Evolutionary conservation across 2,329 filamentous ascomycete genomes (phyloP).

Genomic region (Apiospora phragmitis): DNA sequence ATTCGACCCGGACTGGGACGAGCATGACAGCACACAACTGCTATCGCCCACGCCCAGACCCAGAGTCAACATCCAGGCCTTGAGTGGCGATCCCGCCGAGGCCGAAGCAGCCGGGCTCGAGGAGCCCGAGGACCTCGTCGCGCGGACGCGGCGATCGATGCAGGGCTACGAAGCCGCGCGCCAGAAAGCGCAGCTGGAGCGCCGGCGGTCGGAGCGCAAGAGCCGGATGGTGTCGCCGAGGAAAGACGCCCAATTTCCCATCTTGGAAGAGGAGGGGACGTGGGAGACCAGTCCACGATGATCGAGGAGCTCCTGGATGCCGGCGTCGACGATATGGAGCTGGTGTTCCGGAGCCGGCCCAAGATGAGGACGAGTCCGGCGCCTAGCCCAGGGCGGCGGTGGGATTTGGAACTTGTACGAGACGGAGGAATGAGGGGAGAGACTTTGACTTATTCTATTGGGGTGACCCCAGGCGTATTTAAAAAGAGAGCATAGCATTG

Average conservation of each 20-base stretch:
- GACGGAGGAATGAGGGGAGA: not conserved
- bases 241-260: slow-evolving; percentile 49
- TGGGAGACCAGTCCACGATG: slow-evolving; percentile 29
- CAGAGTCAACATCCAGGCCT: not conserved
- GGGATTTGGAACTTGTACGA: slow-evolving; percentile 16
- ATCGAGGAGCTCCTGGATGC: slow-evolving; percentile 62
- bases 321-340: slow-evolving; percentile 73
- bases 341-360: slow-evolving; percentile 82
- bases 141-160: slow-evolving; percentile 63
- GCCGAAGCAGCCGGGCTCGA: slow-evolving; percentile 14
- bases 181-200: slow-evolving; percentile 61
- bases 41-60: slow-evolving; percentile 6
- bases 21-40: slow-evolving; percentile 13
- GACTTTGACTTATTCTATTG: not conserved
- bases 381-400: slow-evolving; percentile 44
- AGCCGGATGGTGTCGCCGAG: slow-evolving; percentile 39
- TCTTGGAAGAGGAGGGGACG: slow-evolving; percentile 45
- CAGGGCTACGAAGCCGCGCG: slow-evolving; percentile 60
- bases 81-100: slow-evolving; percentile 20
- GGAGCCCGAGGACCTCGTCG: slow-evolving; percentile 51
- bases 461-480: not conserved
- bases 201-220: slow-evolving; percentile 51
- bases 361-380: slow-evolving; percentile 76
- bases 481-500: not conserved
- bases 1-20: slow-evolving; percentile 32